A percentile compares a stretch with the other conserved stretches of the same genome.
Evolutionary conservation across 2,329 filamentous ascomycete species (phyloP).

Genomic region (Aspergillus novofumigatus): DNA sequence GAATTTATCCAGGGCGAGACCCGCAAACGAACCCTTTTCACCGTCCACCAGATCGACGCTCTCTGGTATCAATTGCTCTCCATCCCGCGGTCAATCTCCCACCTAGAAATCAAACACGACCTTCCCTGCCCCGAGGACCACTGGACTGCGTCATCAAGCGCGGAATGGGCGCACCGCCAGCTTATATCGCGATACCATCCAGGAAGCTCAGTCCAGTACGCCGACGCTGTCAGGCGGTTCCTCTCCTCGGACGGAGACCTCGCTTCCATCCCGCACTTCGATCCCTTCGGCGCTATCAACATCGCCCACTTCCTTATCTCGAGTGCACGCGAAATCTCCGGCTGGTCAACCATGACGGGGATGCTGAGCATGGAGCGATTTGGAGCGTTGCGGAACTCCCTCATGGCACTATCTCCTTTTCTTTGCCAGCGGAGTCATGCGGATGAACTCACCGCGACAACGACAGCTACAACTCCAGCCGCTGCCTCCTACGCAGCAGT

Average conservation of each 20-base stretch:
- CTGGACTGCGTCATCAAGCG: constrained; percentile 37
- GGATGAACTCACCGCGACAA: no score
- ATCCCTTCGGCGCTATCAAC: constrained; percentile 42
- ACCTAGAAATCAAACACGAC: constrained; percentile 45
- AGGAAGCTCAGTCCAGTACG: constrained; percentile 23
- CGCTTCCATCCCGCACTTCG: constrained; percentile 30
- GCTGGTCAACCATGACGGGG: constrained; percentile 43
- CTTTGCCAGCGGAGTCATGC: no score
- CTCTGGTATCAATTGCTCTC: no score
- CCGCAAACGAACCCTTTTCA: no score
- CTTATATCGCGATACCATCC: no score
- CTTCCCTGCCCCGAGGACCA: constrained; percentile 38
- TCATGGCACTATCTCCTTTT: constrained; percentile 27
- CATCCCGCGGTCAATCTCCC: constrained; percentile 23
- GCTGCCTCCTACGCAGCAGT: constrained; percentile 30
- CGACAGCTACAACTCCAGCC: no score
- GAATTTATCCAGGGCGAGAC: no score
- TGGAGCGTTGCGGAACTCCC: constrained; percentile 32
- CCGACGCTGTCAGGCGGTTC: constrained; percentile 36
- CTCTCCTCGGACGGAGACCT: constrained; percentile 29
- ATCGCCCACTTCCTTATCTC: constrained; percentile 42
- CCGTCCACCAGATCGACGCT: no score
- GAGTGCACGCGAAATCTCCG: constrained; percentile 40
- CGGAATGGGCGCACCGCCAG: no score
- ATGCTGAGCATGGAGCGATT: constrained; percentile 40